Percentiles rank a stretch among this genome's conserved stretches.
phyloP scores from a whole-genome alignment of 2,329 filamentous ascomycete species.

The Talaromyces sp. region DNA sequence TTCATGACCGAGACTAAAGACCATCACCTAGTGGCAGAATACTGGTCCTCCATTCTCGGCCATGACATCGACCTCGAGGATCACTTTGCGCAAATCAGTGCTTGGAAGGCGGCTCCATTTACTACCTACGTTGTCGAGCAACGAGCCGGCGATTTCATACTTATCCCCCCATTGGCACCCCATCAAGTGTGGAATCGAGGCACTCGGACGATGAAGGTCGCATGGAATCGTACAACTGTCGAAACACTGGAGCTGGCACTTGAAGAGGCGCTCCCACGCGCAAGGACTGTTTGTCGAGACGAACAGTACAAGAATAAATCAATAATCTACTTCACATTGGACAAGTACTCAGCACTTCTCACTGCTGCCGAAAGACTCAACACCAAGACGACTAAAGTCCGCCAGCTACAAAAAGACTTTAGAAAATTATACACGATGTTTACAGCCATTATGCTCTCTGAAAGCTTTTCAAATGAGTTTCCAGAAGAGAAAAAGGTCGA shows the following conservation, averaged over 20 bases:
- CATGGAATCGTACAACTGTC: conserved; percentile 93
- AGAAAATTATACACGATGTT: conserved; percentile 75
- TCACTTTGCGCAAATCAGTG: conserved; percentile 92
- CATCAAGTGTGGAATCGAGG: conserved; percentile 99
- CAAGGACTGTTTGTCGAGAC: conserved; percentile 87
- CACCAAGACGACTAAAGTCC: conserved; percentile 53
- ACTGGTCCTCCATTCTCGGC: conserved; percentile 87
- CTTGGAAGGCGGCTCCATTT: conserved; percentile 93
- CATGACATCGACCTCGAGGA: conserved; percentile 97
- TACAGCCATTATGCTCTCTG: conserved; percentile 75
- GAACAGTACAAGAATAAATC: conserved; percentile 99
- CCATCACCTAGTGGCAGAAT: conserved; percentile 83
- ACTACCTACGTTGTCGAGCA: conserved; percentile 92
- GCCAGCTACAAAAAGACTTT: conserved; percentile 79
- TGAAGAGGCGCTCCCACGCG: conserved; percentile 81
- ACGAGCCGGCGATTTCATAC: conserved; percentile 82
- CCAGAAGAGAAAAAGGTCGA: conserved; percentile 69
- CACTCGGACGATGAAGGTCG: conserved; percentile 93
- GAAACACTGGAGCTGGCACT: conserved; percentile 87
- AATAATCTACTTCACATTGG: conserved; percentile 82
- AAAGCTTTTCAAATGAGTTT: conserved; percentile 70
- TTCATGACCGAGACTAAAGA: conserved; percentile 98
- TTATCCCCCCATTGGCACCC: conserved; percentile 87
- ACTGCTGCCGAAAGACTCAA: conserved; percentile 57
- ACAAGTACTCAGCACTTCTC: conserved; percentile 68